phyloP scores from a whole-genome alignment of 495 filamentous ascomycete species.

The Aspergillus cristatus region DNA sequence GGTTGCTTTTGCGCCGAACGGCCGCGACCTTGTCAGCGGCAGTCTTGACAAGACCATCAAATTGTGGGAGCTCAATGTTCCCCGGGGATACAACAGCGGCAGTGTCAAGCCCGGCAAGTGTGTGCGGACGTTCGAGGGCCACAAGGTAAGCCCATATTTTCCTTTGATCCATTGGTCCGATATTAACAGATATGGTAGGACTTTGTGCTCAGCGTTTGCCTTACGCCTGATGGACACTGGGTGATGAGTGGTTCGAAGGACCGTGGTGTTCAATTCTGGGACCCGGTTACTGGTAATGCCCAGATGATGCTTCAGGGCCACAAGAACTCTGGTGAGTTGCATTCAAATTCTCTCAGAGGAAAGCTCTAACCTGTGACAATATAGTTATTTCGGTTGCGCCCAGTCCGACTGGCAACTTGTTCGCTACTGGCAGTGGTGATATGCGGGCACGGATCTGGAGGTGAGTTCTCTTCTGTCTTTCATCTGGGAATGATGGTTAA shows the following conservation, averaged over 20 bases:
- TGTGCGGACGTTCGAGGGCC: constrained; percentile 82
- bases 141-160: constrained; percentile 54
- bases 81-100: constrained; percentile 52
- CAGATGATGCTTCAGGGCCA: constrained; percentile 92
- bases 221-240: constrained; percentile 82
- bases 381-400: constrained; percentile 84
- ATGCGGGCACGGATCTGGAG: constrained; percentile 90
- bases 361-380: constrained; percentile 1
- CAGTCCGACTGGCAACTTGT: constrained; percentile 67
- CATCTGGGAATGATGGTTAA: constrained; percentile 1
- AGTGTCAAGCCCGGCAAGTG: constrained; percentile 70
- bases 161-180: too few species aligned
- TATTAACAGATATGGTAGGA: too few species aligned
- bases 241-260: constrained; percentile 90
- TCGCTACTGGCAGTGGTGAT: constrained; percentile 84
- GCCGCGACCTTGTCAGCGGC: constrained; percentile 77
- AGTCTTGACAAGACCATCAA: constrained; percentile 93
- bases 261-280: constrained; percentile 88
- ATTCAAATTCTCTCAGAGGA: too few species aligned
- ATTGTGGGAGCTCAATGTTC: constrained; percentile 78
- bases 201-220: constrained; percentile 80
- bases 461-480: constrained; percentile 43
- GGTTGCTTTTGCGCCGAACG: constrained; percentile 83
- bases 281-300: constrained; percentile 74
- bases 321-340: constrained; percentile 65